Evolutionary conservation across 352 stramenopile species (phyloP).

Genomic region (Globisporangium mamillatum): DNA sequence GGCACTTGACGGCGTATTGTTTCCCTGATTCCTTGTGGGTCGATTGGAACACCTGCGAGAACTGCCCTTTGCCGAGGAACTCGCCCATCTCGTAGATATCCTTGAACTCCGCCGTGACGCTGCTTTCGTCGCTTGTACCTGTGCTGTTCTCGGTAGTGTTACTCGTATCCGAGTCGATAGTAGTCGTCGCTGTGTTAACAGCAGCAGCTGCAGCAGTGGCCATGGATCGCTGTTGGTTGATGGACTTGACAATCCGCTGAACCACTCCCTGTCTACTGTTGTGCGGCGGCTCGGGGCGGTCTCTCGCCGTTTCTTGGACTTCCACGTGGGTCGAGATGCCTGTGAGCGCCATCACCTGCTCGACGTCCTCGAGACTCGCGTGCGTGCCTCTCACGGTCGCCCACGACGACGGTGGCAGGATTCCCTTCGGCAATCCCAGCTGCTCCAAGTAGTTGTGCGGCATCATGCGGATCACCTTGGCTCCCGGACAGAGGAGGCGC

Average conservation of each 20-base stretch:
- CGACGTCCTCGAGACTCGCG: slow-evolving; percentile 49
- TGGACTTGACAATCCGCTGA: slow-evolving; percentile 31
- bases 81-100: slow-evolving; percentile 59
- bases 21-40: slow-evolving; percentile 43
- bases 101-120: slow-evolving; percentile 34
- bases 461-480: slow-evolving; percentile 78
- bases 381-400: slow-evolving; percentile 52
- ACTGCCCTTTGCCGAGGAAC: slow-evolving; percentile 55
- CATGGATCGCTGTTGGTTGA: slow-evolving; percentile 27
- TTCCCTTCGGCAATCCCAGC: slow-evolving; percentile 46
- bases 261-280: slow-evolving; percentile 25
- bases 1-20: slow-evolving; percentile 59
- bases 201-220: slow-evolving; percentile 15
- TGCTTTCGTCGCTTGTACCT: not conserved
- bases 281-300: slow-evolving; percentile 3
- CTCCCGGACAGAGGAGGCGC: slow-evolving; percentile 49
- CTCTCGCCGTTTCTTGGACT: slow-evolving; percentile 22
- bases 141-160: not conserved
- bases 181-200: slow-evolving; percentile 4
- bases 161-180: slow-evolving; percentile 11
- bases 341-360: slow-evolving; percentile 49
- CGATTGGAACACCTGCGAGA: slow-evolving; percentile 60
- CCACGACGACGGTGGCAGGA: slow-evolving; percentile 49
- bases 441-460: slow-evolving; percentile 54
- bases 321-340: slow-evolving; percentile 55